Conservation (phyloP, 1,284 basidiomycete genomes). For the Ceratobasidium theobromae region DNA sequence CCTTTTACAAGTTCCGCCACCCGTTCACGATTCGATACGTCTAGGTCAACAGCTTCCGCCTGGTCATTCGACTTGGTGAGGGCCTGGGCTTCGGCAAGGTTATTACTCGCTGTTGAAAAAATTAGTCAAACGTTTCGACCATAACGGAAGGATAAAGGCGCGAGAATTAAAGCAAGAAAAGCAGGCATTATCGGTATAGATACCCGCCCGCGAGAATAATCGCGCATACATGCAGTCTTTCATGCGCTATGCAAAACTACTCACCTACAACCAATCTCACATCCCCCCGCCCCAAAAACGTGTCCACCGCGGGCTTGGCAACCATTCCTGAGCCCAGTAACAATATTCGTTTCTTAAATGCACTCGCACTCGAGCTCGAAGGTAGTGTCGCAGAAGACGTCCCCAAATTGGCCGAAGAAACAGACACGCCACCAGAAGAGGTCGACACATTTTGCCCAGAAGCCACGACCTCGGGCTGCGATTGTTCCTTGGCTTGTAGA, state of each 20-base stretch:
- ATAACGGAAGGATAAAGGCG: no score
- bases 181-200: no score
- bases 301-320: slow-evolving; percentile 78
- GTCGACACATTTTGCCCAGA: neutral
- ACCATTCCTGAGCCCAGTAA: slow-evolving; percentile 92
- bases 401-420: neutral
- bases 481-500: neutral
- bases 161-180: no score
- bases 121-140: no score
- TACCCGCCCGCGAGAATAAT: no score
- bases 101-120: slow-evolving; percentile 71
- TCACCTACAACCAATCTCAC: slow-evolving; percentile 73
- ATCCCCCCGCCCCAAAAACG: slow-evolving; percentile 61
- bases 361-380: neutral
- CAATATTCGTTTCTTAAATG: slow-evolving; percentile 67
- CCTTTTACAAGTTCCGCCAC: slow-evolving; percentile 56
- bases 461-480: neutral
- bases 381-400: neutral
- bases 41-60: slow-evolving; percentile 61
- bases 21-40: slow-evolving; percentile 57
- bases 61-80: slow-evolving; percentile 53
- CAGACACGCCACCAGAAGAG: neutral
- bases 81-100: slow-evolving; percentile 58
- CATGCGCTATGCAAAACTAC: slow-evolving; percentile 41
- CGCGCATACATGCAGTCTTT: neutral